Base-by-base conservation (phyloP, 2,329 filamentous ascomycete species). In the Talaromyces marneffei region DNA sequence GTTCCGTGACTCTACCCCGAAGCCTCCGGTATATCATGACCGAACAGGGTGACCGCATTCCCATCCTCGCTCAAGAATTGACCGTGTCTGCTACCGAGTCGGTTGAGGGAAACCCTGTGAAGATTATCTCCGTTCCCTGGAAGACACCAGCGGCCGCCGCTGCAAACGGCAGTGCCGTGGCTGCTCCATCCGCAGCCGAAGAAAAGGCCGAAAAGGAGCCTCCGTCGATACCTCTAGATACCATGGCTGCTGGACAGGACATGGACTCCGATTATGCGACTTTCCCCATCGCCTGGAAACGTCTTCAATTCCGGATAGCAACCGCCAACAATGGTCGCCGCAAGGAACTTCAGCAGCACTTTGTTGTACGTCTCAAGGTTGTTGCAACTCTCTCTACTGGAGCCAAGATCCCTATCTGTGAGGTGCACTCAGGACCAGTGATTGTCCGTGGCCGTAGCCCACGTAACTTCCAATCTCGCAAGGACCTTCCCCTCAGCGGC, bases 101-200 rank as follows among this genome's bases (percentile, higher is more conserved):
- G 1, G 92, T 96, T 16, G 93, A 97, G 73, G 91, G 91, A 35
- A 93, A 96, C 68, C 80, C 90, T 0, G 91, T 97, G 46, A 93
- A 95, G 68, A 87, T 97, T 64, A 97, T 97, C 65, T 94, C 94
- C 7, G 96, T 97, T 63, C 93, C 93, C 0, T 97, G 93, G 93
- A 97, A 97, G 80, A 97, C 92, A 1, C 92, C 92, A 27, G 62
- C 62, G 1, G 90, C 89, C 29, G 90, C 90, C 56, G 90, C 88
- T 75, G 85, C 87, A 3, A 83, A 86, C n/a, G 85, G 88, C 65
- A 80, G 87, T 62, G 82, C 77, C 64, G 85, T 88, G 64, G 79
- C 79, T 1, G 80, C 80, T 10, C 69, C 72, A 27, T 70, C 73
- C 33, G 57, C 66, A 57, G 44, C 70, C 42, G 81, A 86, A 66